These are phyloP conservation scores for Colletotrichum ledebouriae DNA, from an alignment of 2,329 filamentous ascomycete species.

Conservation along the genomic window DNA sequence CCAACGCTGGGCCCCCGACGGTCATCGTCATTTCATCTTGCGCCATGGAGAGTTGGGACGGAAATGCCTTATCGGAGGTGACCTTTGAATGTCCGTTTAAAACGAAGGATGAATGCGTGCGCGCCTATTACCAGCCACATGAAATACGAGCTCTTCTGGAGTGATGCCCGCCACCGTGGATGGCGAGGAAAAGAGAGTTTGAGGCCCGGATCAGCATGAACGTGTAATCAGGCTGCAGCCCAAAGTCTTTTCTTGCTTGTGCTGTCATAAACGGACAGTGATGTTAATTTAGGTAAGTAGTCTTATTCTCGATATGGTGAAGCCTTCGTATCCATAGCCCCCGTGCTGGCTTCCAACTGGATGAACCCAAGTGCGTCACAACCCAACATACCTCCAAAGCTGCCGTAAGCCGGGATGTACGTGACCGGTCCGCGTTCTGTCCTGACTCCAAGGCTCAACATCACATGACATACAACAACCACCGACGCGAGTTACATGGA, in stretches of 20 bases:
- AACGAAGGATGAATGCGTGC: conserved; percentile 51
- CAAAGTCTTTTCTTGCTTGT: too few species aligned
- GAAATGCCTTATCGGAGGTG: conserved; percentile 53
- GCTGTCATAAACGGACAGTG: too few species aligned
- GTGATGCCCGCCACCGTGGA: conserved; percentile 44
- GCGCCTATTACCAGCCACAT: conserved; percentile 57
- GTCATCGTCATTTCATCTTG: conserved; percentile 48
- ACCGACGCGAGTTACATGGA: conserved; percentile 1
- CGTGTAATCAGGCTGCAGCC: too few species aligned
- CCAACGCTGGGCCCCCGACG: conserved; percentile 53
- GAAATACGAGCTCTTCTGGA: conserved; percentile 55
- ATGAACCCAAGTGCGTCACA: too few species aligned
- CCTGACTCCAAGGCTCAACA: too few species aligned
- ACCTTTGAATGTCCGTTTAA: conserved; percentile 51
- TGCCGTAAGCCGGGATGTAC: not conserved
- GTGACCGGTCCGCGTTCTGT: not conserved
- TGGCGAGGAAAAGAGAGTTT: conserved; percentile 17
- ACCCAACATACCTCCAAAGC: too few species aligned
- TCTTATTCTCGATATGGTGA: too few species aligned
- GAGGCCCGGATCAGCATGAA: not conserved
- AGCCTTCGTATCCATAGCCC: too few species aligned
- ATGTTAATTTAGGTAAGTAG: too few species aligned
- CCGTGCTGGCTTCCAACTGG: too few species aligned
- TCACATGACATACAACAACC: not conserved
- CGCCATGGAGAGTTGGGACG: conserved; percentile 55